phyloP scores from a whole-genome alignment of 164 flowering plant genomes.

The Vitis rotundifolia region DNA sequence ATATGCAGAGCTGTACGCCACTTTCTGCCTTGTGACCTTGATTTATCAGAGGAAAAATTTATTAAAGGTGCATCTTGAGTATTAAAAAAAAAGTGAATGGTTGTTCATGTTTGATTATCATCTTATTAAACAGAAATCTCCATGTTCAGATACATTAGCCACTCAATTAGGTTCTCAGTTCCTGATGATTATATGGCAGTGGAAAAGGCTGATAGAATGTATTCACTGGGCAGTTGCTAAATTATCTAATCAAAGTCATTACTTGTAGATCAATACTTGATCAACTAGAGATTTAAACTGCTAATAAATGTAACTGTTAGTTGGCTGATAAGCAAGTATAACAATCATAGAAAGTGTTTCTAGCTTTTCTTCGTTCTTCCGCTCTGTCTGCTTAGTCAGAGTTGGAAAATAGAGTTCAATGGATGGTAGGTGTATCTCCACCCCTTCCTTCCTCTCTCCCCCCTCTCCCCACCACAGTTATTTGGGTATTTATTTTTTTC shows the following conservation, averaged over 20 bases:
- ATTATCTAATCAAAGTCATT: background rate
- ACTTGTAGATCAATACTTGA: background rate
- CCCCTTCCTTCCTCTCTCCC: background rate
- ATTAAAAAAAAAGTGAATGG: constrained; percentile 1
- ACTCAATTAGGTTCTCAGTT: background rate
- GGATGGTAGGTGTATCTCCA: background rate
- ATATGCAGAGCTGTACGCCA: constrained; percentile 93
- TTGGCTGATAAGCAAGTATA: too few relatives aligned
- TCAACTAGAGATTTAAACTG: too few relatives aligned
- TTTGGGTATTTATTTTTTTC: too few relatives aligned
- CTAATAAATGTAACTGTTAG: too few relatives aligned
- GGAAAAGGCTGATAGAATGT: background rate
- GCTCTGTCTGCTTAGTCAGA: too few relatives aligned
- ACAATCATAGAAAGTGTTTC: too few relatives aligned
- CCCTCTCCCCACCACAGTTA: too few relatives aligned
- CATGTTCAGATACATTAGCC: background rate
- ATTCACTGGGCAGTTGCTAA: background rate
- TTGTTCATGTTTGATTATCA: background rate
- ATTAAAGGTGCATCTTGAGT: constrained; percentile 50
- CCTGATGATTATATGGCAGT: background rate
- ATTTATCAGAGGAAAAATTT: constrained; percentile 44
- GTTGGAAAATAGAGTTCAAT: background rate
- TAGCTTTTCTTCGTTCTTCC: too few relatives aligned
- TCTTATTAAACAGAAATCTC: background rate
- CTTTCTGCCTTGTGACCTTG: constrained; percentile 61